Base-by-base conservation (phyloP, 805 yeast genomes). In the Komagataella pastoris region DNA sequence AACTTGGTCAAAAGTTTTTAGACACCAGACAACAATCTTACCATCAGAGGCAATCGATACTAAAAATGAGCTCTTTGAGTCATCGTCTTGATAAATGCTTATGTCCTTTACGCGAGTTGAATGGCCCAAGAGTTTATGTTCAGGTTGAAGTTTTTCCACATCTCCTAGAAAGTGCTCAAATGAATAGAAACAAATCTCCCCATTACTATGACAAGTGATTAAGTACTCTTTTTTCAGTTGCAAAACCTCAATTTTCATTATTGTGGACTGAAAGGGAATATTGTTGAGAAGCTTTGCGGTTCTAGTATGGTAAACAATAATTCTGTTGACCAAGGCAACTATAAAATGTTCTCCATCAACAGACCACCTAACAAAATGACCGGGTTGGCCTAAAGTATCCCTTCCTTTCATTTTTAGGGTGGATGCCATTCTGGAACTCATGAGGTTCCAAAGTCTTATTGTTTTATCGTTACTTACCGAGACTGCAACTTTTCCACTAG, bases 341-440 rank as follows among this genome's bases (percentile, higher is more conserved):
- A 82, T 73, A 60, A 88, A 90, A 57, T 74, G 72, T 47, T 77
- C 76, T n/a, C 96, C 96, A 46, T 68, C 69, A 1, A 69, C 58
- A 10, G 81, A 67, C 93, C 95, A 88, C 50, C 78, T 73, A 7
- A 83, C 85, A 60, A 70, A 71, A 54, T 80, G 82, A 47, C 83
- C 85, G 52, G 73, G 68, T 65, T 84, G 86, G 6, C 83, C 83
- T 54, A 75, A 66, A 56, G 83, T 81, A 61, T 83, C 86, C 54
- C 74, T 79, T 45, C 83, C 84, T 62, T 76, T 83, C 54, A 86
- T 68, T 61, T 85, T 89, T 66, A 90, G 70, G 8, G 78, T 73
- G 1, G 96, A 90, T 17, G 98, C 98, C 66, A 89, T 90, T 64
- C 87, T 86, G 12, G 88, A 93, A 1, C 97, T 91, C 98, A 93